Conservation (phyloP, 2,329 filamentous ascomycete genomes). For the Sclerotiophoma versabilis region DNA sequence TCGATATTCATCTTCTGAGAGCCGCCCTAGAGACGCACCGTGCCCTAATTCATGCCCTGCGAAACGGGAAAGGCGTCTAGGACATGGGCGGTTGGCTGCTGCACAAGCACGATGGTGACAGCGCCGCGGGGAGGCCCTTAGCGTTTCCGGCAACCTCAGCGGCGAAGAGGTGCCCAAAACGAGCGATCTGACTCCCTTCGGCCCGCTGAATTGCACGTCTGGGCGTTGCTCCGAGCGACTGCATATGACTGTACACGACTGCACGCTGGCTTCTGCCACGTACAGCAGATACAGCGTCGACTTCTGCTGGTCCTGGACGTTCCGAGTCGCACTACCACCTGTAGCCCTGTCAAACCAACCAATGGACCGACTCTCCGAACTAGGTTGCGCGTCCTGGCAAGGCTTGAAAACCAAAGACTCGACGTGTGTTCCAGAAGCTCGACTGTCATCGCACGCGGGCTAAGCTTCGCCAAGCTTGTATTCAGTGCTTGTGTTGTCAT, state of each 20-base stretch:
- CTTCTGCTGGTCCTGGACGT: neutral
- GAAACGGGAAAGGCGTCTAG: constrained; percentile 15
- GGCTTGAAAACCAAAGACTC: constrained; percentile 1
- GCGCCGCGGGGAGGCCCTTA: neutral
- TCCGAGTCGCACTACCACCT: neutral
- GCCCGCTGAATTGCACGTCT: neutral
- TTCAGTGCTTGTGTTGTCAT: constrained; percentile 38
- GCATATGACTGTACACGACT: no score
- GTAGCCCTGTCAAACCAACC: constrained; percentile 5
- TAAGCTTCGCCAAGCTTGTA: constrained; percentile 40
- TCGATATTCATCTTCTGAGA: constrained; percentile 6
- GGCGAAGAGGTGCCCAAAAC: constrained; percentile 1
- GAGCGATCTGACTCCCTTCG: constrained; percentile 2
- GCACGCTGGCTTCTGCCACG: constrained; percentile 10
- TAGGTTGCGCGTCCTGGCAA: constrained; percentile 6
- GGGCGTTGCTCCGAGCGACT: neutral
- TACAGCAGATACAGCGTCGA: neutral
- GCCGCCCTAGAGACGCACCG: constrained; percentile 14
- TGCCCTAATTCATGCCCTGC: constrained; percentile 13
- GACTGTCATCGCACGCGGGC: constrained; percentile 5
- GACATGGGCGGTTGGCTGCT: constrained; percentile 1
- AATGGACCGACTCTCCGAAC: constrained; percentile 10
- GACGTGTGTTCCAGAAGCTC: constrained; percentile 7
- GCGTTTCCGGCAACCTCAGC: neutral
- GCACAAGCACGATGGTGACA: constrained; percentile 1